phyloP scores from a whole-genome alignment of 2,329 filamentous ascomycete genomes.

The Fusarium duplospermum region DNA sequence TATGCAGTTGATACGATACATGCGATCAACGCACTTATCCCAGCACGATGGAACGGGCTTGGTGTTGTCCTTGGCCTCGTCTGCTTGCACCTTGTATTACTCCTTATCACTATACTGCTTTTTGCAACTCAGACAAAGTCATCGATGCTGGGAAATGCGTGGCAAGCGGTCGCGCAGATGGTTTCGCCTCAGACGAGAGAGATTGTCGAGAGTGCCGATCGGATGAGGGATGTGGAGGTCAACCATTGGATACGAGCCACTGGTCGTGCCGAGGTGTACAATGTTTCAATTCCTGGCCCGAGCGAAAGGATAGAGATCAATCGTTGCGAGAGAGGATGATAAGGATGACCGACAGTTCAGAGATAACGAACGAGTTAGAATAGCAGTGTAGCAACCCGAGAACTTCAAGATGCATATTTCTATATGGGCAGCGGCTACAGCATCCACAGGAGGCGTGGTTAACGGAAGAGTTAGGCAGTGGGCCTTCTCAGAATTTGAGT shows the following conservation, averaged over 20 bases:
- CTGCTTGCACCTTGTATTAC: not conserved
- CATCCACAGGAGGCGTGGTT: not conserved
- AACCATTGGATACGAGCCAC: not conserved
- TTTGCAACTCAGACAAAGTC: not conserved
- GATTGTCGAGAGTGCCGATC: not conserved
- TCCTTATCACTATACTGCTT: not conserved
- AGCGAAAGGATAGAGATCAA: not conserved
- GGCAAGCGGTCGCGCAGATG: constrained; percentile 21
- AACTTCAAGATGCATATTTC: not conserved
- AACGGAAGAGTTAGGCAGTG: not conserved
- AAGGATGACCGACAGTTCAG: not conserved
- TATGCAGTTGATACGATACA: not conserved
- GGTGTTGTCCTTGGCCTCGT: not conserved
- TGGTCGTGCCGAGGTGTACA: not conserved
- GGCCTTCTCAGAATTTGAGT: not conserved
- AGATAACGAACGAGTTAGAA: not conserved
- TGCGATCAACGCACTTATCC: not conserved
- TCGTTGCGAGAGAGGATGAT: not conserved
- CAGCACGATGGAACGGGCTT: not conserved
- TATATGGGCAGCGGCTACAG: not conserved
- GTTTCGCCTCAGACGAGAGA: constrained; percentile 20
- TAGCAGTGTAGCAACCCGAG: not conserved
- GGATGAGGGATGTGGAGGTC: not conserved
- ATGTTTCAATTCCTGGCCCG: not conserved
- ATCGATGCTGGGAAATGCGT: constrained; percentile 14